Evolutionary conservation across 768 basidiomycete species (phyloP).

Genomic region (Pleurotus djamor): DNA sequence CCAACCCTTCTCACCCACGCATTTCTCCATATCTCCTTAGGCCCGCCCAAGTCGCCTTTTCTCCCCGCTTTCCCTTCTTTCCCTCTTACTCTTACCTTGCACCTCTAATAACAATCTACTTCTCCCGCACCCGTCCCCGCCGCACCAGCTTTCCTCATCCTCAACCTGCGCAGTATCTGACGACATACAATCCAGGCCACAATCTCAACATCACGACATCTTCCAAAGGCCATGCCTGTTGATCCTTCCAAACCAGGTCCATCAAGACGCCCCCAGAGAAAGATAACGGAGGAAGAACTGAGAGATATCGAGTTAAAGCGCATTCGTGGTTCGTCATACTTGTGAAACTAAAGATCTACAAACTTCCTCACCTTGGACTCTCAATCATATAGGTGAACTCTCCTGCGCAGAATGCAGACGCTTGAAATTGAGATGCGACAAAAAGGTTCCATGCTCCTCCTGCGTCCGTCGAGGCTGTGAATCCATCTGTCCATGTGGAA

Average conservation of each 20-base stretch:
- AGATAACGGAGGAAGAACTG: conserved; percentile 47
- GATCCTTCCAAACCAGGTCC: conserved; percentile 36
- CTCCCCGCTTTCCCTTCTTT: neutral
- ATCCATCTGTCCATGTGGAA: conserved; percentile 63
- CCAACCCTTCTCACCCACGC: conserved; percentile 3
- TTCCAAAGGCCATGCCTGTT: conserved; percentile 35
- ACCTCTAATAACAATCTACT: neutral
- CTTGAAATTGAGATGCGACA: conserved; percentile 49
- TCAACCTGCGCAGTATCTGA: neutral
- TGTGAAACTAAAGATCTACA: neutral
- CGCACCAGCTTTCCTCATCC: neutral
- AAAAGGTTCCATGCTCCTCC: conserved; percentile 48
- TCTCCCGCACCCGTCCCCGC: neutral
- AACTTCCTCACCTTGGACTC: neutral
- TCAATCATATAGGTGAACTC: conserved; percentile 35
- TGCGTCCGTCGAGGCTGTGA: conserved; percentile 58
- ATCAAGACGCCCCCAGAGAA: conserved; percentile 36
- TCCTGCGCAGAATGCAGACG: conserved; percentile 53
- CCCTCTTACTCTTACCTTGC: neutral
- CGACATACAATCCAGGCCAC: neutral
- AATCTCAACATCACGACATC: conserved; percentile 4
- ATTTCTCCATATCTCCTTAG: conserved; percentile 5
- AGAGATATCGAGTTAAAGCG: conserved; percentile 52
- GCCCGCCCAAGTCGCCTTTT: neutral
- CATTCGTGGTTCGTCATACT: conserved; percentile 31